Percentiles rank a stretch among this genome's conserved stretches.
These are phyloP conservation scores for Lactarius indigo DNA, from an alignment of 768 basidiomycete species.

Conservation along the genomic window DNA sequence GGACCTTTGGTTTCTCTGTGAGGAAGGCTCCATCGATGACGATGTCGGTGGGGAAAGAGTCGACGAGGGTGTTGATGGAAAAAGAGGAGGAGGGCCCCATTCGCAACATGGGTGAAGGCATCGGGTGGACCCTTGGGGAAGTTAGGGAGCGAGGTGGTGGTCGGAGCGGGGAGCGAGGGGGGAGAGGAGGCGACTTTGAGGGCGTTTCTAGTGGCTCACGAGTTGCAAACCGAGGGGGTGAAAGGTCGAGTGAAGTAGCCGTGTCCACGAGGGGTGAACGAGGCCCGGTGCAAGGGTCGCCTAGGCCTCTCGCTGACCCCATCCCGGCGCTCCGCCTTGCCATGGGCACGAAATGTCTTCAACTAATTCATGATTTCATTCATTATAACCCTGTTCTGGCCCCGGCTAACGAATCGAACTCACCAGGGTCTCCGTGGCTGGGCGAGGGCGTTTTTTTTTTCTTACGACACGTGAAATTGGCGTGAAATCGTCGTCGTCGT, in stretches of 20 bases:
- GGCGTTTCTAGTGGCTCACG: slow-evolving; percentile 17
- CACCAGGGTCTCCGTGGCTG: not conserved
- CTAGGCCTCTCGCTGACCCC: slow-evolving; percentile 6
- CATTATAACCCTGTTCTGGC: not conserved
- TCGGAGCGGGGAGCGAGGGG: slow-evolving; percentile 33
- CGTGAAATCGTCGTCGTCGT: not conserved
- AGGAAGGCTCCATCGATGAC: slow-evolving; percentile 26
- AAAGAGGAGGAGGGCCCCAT: slow-evolving; percentile 31
- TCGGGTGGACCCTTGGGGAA: slow-evolving; percentile 17
- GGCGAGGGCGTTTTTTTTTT: too few relatives aligned
- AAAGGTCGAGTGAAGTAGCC: slow-evolving; percentile 19
- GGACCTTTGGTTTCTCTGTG: slow-evolving; percentile 16
- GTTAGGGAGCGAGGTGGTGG: slow-evolving; percentile 26
- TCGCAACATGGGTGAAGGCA: slow-evolving; percentile 28
- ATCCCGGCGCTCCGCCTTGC: slow-evolving; percentile 17
- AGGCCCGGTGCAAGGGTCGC: slow-evolving; percentile 28
- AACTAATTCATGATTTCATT: not conserved
- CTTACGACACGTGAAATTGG: not conserved
- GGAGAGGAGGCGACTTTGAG: slow-evolving; percentile 30
- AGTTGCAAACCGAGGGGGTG: slow-evolving; percentile 23
- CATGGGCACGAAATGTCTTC: not conserved
- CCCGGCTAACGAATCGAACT: not conserved
- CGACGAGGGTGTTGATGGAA: slow-evolving; percentile 25
- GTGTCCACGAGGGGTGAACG: slow-evolving; percentile 35
- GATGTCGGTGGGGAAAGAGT: slow-evolving; percentile 1